These are phyloP conservation scores for Tetrapisispora phaffii DNA, from an alignment of 805 yeast species.

Conservation along the genomic window DNA sequence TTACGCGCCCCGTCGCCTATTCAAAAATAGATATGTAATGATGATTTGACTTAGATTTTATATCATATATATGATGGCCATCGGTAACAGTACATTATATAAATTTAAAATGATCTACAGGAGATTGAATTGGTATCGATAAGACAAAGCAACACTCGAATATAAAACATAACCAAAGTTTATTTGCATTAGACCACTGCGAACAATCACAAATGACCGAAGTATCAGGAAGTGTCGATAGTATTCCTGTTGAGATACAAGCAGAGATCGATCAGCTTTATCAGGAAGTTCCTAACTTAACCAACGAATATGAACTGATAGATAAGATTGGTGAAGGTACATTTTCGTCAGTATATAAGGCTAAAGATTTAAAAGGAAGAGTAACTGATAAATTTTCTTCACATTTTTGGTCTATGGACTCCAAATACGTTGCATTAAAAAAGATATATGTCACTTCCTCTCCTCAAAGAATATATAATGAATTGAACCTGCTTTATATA, in stretches of 20 bases:
- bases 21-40: background rate
- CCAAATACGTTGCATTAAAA: constrained; percentile 68
- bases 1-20: background rate
- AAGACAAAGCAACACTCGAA: background rate
- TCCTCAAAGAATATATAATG: constrained; percentile 84
- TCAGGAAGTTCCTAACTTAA: constrained; percentile 44
- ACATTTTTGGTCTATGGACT: constrained; percentile 30
- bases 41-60: background rate
- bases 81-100: no score
- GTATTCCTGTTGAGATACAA: constrained; percentile 31
- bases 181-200: background rate
- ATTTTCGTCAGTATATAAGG: constrained; percentile 64
- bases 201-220: background rate
- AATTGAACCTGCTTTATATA: constrained; percentile 63
- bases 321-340: constrained; percentile 74
- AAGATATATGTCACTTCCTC: constrained; percentile 92
- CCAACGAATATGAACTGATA: constrained; percentile 31
- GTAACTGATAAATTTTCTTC: constrained; percentile 18
- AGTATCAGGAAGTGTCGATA: background rate
- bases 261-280: constrained; percentile 50
- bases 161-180: no score
- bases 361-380: constrained; percentile 33
- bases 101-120: no score
- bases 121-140: no score
- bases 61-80: no score